Base-by-base conservation (phyloP, 2,329 filamentous ascomycete genomes). In the Colletotrichum sojae region DNA sequence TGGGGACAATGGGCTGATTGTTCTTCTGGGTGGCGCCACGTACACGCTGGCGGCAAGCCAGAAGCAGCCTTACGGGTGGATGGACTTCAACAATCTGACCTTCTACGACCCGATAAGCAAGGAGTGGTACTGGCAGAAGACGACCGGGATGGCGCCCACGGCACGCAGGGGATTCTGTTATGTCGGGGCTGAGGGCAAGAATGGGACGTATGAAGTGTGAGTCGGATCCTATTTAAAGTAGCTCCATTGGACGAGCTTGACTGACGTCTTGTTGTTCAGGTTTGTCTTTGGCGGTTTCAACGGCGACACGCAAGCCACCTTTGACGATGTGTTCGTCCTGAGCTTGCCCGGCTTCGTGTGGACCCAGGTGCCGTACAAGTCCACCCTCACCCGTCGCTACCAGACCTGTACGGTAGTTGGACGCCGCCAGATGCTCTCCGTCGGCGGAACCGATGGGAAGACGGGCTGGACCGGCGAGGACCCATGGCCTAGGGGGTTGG, bases 181-280 rank as follows among this genome's bases (percentile, higher is more conserved):
- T 5, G 67, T 68, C 8, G 70, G 70, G 5, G 67, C 46, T 0
- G 15, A 40, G 54, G 65, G 70, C 5, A 45, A 46, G 13, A 63
- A 65, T 15, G 70, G 63, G 15, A 73, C 71, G 1, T 68, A 66
- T 6, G 71, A 73, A 18, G 68, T 73, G 71, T 69, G 40, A 57
- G 61, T 43, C 20, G 8, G 5, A 8, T 6, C 16, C 10, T 15
- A 1, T 20, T 20, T 8, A 27, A n/a, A 31, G 4, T 1, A n/a
- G 13, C 31, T 36, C 31, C 31, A 0, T 36, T 10, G 31, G 31
- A 36, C 10, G 31, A 8, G 31, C 31, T 10, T 61, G 6, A 39
- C 2, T 8, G 40, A 31, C 10, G 3, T 9, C 8, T n/a, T 25
- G 4, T 22, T 25, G 3, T 25, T 25, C 22, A 72, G 71, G 22